A percentile compares a stretch with the other conserved stretches of the same genome.
Evolutionary conservation across 148 eudicot species (phyloP).

Genomic region (Gaultheria prostrata): DNA sequence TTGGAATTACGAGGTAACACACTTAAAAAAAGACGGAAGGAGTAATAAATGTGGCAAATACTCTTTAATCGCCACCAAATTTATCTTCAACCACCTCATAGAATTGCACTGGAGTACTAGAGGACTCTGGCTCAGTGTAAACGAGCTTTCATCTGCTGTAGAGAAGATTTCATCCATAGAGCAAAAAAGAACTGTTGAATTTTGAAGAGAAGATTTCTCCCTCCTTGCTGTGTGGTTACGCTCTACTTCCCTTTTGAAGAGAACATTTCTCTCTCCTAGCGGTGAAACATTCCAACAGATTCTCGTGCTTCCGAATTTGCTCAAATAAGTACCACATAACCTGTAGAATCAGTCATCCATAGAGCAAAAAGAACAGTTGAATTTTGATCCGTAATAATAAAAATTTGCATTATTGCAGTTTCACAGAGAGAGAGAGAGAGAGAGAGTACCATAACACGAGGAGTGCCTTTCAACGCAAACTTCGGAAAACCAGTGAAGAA

Average conservation of each 20-base stretch:
- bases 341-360: slow-evolving; percentile 5
- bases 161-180: neutral
- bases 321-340: neutral
- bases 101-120: neutral
- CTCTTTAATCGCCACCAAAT: neutral
- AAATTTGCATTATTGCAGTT: neutral
- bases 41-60: no score
- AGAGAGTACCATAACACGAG: neutral
- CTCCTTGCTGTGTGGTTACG: neutral
- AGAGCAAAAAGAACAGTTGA: neutral
- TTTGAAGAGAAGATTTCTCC: no score
- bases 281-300: neutral
- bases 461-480: neutral
- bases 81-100: neutral
- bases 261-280: neutral
- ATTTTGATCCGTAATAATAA: neutral
- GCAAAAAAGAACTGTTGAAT: no score
- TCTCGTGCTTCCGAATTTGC: neutral
- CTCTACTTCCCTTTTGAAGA: neutral
- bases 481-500: neutral
- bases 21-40: no score
- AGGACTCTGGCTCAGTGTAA: neutral
- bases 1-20: no score
- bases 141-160: neutral
- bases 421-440: slow-evolving; percentile 9